phyloP scores from a whole-genome alignment of 2,329 filamentous ascomycete genomes.

The Neonectria magnoliae region DNA sequence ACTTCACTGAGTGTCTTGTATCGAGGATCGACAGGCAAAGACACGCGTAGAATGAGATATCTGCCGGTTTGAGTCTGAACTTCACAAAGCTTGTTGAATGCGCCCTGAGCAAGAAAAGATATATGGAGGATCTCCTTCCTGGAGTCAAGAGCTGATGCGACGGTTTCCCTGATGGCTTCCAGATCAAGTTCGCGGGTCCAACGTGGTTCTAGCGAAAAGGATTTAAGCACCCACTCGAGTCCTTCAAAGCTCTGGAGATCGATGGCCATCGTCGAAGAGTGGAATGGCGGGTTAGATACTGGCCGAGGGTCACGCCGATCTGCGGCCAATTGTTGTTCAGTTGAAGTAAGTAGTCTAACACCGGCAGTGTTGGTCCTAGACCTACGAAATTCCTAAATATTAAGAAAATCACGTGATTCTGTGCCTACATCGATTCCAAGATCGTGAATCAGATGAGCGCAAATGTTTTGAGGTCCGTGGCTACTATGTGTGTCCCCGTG shows the following conservation, averaged over 20 bases:
- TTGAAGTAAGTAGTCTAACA: no score
- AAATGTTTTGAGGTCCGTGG: constrained; percentile 4
- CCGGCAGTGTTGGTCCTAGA: no score
- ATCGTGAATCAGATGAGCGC: constrained; percentile 7
- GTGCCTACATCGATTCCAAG: no score
- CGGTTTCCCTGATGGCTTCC: not conserved
- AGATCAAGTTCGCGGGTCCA: not conserved
- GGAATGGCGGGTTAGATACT: no score
- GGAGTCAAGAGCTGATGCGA: not conserved
- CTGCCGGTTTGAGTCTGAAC: constrained; percentile 5
- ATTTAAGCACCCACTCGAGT: not conserved
- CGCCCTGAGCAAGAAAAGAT: constrained; percentile 27
- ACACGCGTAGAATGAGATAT: constrained; percentile 46
- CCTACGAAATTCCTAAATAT: no score
- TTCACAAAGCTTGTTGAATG: constrained; percentile 41
- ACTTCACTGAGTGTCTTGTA: constrained; percentile 7
- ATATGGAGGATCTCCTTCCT: not conserved
- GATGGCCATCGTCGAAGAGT: no score
- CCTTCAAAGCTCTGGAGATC: not conserved
- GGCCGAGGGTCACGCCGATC: no score
- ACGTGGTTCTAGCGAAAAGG: not conserved
- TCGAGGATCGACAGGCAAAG: constrained; percentile 42
- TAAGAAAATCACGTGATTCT: no score
- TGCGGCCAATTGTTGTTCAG: no score
- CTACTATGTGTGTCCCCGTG: not conserved